Evolutionary conservation across 2,329 filamentous ascomycete genomes (phyloP).

Genomic region (Cercospora sp.): DNA sequence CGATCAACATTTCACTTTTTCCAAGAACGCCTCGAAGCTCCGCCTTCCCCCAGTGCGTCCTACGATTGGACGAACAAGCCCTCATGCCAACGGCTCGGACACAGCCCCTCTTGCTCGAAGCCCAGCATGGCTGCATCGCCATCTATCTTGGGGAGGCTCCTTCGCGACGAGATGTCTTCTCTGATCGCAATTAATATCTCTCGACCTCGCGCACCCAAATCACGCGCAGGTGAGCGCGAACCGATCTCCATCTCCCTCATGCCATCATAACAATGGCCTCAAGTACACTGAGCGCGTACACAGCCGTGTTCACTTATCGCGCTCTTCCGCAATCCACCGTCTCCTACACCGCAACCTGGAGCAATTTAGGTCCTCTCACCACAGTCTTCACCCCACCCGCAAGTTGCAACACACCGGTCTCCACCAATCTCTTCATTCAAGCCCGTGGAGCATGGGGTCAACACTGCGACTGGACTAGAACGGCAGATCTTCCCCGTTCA

Average conservation of each 20-base stretch:
- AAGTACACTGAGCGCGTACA: conserved; percentile 5
- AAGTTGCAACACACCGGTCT: conserved; percentile 6
- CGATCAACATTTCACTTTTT: conserved; percentile 10
- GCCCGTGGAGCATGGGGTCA: not conserved
- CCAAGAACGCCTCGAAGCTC: conserved; percentile 16
- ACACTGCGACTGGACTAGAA: conserved; percentile 8
- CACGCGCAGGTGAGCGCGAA: not conserved
- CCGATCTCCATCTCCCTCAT: not conserved
- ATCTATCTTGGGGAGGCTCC: not conserved
- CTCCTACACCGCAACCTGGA: conserved; percentile 16
- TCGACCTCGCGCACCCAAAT: not conserved
- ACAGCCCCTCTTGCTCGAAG: conserved; percentile 7
- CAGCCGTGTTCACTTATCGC: not conserved
- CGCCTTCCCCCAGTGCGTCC: not conserved
- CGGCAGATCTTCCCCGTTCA: conserved; percentile 4
- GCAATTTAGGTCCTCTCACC: conserved; percentile 11
- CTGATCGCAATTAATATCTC: not conserved
- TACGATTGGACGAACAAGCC: conserved; percentile 3
- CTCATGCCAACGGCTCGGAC: not conserved
- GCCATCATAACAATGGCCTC: conserved; percentile 5
- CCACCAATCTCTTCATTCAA: conserved; percentile 13
- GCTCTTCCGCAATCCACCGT: not conserved
- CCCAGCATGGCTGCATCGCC: conserved; percentile 1
- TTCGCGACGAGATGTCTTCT: not conserved
- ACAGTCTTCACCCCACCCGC: conserved; percentile 10